phyloP scores from a whole-genome alignment of 108 stramenopile species.

The Skeletonema tropicum region DNA sequence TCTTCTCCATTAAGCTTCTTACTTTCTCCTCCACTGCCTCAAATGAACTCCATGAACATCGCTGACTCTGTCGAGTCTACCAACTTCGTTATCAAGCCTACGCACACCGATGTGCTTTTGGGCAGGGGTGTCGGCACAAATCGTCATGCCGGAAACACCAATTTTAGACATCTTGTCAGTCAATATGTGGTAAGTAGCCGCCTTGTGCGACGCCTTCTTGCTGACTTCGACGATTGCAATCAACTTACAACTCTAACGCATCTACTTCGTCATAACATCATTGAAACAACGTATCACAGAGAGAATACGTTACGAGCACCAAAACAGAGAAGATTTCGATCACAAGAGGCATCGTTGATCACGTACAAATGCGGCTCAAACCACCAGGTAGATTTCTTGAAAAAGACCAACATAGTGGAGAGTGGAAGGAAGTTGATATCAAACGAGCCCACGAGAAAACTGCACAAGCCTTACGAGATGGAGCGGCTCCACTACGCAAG shows the following conservation, averaged over 20 bases:
- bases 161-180: conserved; percentile 24
- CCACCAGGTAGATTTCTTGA: conserved; percentile 82
- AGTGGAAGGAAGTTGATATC: conserved; percentile 72
- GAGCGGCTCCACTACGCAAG: conserved; percentile 67
- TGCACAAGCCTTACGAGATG: conserved; percentile 80
- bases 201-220: no score
- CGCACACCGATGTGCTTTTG: conserved; percentile 27
- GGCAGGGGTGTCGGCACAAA: conserved; percentile 32
- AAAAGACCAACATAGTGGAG: conserved; percentile 53
- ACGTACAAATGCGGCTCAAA: conserved; percentile 52
- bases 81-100: conserved; percentile 11
- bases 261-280: not conserved
- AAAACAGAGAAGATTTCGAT: conserved; percentile 78
- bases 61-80: not conserved
- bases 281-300: conserved; percentile 23
- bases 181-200: conserved; percentile 18
- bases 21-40: not conserved
- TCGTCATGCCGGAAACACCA: conserved; percentile 33
- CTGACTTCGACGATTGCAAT: not conserved
- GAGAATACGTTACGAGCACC: conserved; percentile 69
- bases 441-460: conserved; percentile 81
- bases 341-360: conserved; percentile 70
- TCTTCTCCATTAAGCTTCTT: not conserved
- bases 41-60: not conserved
- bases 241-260: no score